These are phyloP conservation scores for Chaetomium strumarium DNA, from an alignment of 2,329 filamentous ascomycete genomes.

Conservation along the genomic window DNA sequence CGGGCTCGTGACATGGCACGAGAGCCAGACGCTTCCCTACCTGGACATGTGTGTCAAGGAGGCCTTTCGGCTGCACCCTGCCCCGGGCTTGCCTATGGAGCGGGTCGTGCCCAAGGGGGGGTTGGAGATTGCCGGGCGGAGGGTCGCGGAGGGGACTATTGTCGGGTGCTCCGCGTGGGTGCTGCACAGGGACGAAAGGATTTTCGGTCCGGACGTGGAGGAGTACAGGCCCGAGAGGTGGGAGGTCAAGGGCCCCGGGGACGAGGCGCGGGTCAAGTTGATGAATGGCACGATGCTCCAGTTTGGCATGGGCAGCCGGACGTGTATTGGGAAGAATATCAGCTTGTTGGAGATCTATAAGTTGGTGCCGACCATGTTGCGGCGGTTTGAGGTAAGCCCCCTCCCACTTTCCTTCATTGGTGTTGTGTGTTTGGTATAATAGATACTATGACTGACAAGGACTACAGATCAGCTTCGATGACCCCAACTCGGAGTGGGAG, in stretches of 20 bases:
- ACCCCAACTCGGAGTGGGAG: conserved; percentile 51
- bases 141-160: conserved; percentile 63
- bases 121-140: conserved; percentile 55
- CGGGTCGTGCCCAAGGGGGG: conserved; percentile 63
- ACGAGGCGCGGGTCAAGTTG: conserved; percentile 49
- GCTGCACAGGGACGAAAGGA: conserved; percentile 58
- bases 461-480: conserved; percentile 47
- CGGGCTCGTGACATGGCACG: conserved; percentile 61
- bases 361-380: conserved; percentile 53
- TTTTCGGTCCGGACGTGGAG: conserved; percentile 65
- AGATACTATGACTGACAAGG: background rate
- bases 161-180: conserved; percentile 73
- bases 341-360: conserved; percentile 59
- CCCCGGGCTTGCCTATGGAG: conserved; percentile 66
- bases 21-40: conserved; percentile 65
- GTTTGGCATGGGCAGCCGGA: conserved; percentile 65
- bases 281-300: conserved; percentile 69
- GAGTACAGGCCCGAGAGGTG: conserved; percentile 64
- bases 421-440: background rate
- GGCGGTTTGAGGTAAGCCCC: conserved; percentile 54
- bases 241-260: conserved; percentile 33
- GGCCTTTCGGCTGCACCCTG: conserved; percentile 69
- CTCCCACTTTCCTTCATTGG: conserved; percentile 1
- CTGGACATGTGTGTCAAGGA: conserved; percentile 76
- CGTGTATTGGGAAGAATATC: conserved; percentile 65